Conservation (phyloP, 2,329 filamentous ascomycete genomes). For the Sporothrix sp. region DNA sequence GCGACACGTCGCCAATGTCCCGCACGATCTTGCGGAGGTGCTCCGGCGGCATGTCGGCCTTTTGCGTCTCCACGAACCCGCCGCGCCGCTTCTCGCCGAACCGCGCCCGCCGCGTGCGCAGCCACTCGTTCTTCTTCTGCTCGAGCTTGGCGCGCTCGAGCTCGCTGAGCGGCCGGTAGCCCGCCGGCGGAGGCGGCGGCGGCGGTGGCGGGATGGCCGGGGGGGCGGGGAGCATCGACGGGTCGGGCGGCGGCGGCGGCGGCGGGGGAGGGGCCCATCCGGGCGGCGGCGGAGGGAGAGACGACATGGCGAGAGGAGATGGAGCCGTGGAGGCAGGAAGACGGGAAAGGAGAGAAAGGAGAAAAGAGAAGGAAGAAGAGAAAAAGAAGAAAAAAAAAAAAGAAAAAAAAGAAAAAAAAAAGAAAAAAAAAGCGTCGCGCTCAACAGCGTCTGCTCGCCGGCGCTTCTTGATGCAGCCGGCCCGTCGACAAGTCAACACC, state of each 20-base stretch:
- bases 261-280: conserved; percentile 43
- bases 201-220: conserved; percentile 52
- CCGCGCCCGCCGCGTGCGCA: conserved; percentile 78
- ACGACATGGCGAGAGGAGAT: conserved; percentile 18
- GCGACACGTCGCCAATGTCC: conserved; percentile 97
- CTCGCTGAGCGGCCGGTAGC: conserved; percentile 70
- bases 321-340: no score
- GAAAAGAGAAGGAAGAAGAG: not conserved
- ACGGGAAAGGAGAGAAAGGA: no score
- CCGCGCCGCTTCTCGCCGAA: conserved; percentile 96
- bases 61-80: conserved; percentile 95
- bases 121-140: conserved; percentile 99
- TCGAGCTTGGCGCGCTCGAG: conserved; percentile 88
- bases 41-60: conserved; percentile 97
- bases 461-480: no score
- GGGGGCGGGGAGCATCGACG: conserved; percentile 44
- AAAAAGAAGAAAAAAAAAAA: not conserved
- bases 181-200: conserved; percentile 55
- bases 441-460: no score
- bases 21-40: conserved; percentile 97
- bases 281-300: conserved; percentile 40
- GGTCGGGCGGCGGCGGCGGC: conserved; percentile 36
- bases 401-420: not conserved
- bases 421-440: no score
- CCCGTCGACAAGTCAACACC: no score